Conservation (phyloP, 2,329 filamentous ascomycete species). For the Lecanicillium sp. region DNA sequence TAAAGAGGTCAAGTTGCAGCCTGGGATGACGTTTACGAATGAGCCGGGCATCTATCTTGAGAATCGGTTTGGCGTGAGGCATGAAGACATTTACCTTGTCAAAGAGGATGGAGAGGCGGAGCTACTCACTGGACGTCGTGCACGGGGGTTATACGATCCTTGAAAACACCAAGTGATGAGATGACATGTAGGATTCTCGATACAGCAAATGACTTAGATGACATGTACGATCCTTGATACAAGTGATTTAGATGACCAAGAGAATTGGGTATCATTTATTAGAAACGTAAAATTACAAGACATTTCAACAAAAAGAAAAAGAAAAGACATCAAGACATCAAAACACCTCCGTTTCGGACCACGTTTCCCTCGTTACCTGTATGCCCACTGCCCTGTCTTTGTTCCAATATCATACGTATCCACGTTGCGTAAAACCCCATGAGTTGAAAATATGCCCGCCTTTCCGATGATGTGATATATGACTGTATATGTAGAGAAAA, state of each 20-base stretch:
- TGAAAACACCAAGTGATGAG: constrained; percentile 12
- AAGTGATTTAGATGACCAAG: not conserved
- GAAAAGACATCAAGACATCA: too few relatives aligned
- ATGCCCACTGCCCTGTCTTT: too few relatives aligned
- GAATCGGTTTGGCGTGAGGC: constrained; percentile 50
- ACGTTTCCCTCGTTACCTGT: too few relatives aligned
- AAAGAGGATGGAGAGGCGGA: constrained; percentile 43
- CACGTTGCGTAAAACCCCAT: too few relatives aligned
- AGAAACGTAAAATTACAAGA: not conserved
- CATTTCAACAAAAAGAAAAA: too few relatives aligned
- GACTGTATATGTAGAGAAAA: not conserved
- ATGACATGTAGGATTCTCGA: constrained; percentile 1
- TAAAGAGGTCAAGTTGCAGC: constrained; percentile 30
- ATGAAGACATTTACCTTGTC: constrained; percentile 55
- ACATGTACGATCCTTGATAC: not conserved
- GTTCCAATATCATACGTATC: too few relatives aligned
- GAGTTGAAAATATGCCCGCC: too few relatives aligned
- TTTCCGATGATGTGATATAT: not conserved
- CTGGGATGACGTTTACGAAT: constrained; percentile 55
- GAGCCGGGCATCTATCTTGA: constrained; percentile 57
- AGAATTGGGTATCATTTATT: constrained; percentile 9
- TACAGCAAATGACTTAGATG: not conserved
- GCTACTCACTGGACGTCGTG: constrained; percentile 44
- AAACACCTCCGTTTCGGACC: too few relatives aligned
- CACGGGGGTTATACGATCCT: constrained; percentile 45